These are phyloP conservation scores for Parmelia sp. DNA, from an alignment of 495 filamentous ascomycete genomes.

Conservation along the genomic window DNA sequence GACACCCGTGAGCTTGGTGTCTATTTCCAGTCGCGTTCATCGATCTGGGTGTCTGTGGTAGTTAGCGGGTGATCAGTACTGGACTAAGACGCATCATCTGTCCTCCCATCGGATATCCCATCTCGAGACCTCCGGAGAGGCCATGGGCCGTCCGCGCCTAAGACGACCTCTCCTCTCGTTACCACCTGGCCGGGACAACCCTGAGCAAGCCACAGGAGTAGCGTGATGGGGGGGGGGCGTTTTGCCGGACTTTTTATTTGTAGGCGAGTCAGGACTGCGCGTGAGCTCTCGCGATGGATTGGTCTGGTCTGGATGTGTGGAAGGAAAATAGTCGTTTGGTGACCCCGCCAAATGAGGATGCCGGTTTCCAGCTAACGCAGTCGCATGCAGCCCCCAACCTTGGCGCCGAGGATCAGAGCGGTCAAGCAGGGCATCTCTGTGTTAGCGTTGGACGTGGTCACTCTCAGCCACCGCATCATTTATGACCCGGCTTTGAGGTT, in stretches of 20 bases:
- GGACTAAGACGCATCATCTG: slow-evolving; percentile 4
- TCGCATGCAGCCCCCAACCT: neutral
- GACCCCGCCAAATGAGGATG: slow-evolving; percentile 3
- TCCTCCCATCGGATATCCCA: neutral
- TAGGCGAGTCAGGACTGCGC: neutral
- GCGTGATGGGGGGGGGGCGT: neutral
- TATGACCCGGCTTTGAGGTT: slow-evolving; percentile 4
- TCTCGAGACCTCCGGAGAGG: neutral
- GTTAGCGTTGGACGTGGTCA: neutral
- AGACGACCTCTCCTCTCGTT: neutral
- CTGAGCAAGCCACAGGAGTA: neutral
- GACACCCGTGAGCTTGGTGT: neutral
- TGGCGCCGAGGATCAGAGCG: slow-evolving; percentile 14
- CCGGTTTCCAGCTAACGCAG: neutral
- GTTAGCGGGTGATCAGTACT: slow-evolving; percentile 15
- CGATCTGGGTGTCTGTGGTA: neutral
- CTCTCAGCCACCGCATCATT: slow-evolving; percentile 19
- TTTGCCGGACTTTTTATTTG: neutral
- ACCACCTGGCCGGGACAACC: neutral
- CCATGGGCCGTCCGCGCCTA: neutral
- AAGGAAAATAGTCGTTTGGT: slow-evolving; percentile 1
- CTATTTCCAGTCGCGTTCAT: slow-evolving; percentile 13
- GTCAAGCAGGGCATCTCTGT: neutral
- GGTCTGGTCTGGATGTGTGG: no score
- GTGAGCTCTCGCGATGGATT: no score